Percentiles rank a stretch among this genome's conserved stretches.
Evolutionary conservation across 148 eudicot genomes (phyloP).

Genomic region (Euryodendron excelsum): DNA sequence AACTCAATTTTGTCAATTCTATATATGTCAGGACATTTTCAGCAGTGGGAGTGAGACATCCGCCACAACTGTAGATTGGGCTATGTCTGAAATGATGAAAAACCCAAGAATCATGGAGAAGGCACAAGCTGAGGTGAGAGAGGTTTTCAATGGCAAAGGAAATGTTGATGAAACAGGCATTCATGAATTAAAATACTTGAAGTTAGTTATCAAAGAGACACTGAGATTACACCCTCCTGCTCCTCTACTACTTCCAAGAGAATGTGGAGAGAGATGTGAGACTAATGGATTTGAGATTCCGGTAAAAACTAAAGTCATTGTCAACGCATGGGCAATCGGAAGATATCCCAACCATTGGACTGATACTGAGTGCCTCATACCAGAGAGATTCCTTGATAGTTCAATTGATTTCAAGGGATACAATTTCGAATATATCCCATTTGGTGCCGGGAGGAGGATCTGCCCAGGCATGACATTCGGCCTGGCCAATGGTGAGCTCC

Average conservation of each 20-base stretch:
- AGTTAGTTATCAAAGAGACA: conserved; percentile 28
- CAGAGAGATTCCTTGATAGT: conserved; percentile 28
- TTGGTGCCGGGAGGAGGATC: conserved; percentile 36
- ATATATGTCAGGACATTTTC: conserved; percentile 26
- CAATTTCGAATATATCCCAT: conserved; percentile 27
- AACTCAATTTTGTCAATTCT: background rate
- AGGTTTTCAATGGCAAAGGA: conserved; percentile 12
- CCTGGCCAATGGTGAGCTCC: conserved; percentile 25
- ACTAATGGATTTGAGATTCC: conserved; percentile 30
- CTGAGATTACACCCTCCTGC: conserved; percentile 29
- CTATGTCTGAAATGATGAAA: conserved; percentile 39
- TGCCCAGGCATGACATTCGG: conserved; percentile 29
- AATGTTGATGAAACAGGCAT: conserved; percentile 17
- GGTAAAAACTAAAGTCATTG: conserved; percentile 17
- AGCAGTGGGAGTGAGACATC: conserved; percentile 33
- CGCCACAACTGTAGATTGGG: conserved; percentile 27
- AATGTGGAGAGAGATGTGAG: conserved; percentile 19
- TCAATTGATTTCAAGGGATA: conserved; percentile 27
- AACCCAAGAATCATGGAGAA: conserved; percentile 30
- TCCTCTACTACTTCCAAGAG: conserved; percentile 29
- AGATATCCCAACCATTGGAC: conserved; percentile 26
- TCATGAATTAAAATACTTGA: conserved; percentile 21
- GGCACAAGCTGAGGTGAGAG: conserved; percentile 36
- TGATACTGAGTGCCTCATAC: conserved; percentile 25
- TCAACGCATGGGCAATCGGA: conserved; percentile 34